phyloP scores from a whole-genome alignment of 805 yeast species.

The Candida maesae region DNA sequence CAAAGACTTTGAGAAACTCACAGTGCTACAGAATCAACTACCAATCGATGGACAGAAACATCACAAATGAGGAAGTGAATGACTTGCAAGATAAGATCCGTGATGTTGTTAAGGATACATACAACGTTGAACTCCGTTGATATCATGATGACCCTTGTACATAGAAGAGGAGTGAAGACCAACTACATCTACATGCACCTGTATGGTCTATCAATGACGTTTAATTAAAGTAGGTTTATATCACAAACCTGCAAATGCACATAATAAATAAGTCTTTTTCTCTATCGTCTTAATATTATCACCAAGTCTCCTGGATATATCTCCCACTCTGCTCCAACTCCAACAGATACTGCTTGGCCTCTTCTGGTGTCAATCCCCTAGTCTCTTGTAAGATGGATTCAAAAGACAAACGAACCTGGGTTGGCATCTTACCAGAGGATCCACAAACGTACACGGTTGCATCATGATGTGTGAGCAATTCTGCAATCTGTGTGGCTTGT shows the following conservation, averaged over 20 bases:
- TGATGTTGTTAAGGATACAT: constrained; percentile 45
- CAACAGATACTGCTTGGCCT: constrained; percentile 48
- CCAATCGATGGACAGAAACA: constrained; percentile 92
- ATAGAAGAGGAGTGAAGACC: too few relatives aligned
- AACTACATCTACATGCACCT: too few relatives aligned
- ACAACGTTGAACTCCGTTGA: constrained; percentile 54
- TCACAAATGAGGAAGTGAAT: constrained; percentile 84
- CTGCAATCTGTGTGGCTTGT: constrained; percentile 44
- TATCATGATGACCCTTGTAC: too few relatives aligned
- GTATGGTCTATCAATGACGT: too few relatives aligned
- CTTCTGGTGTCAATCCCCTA: constrained; percentile 37
- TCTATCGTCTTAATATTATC: too few relatives aligned
- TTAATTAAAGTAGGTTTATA: too few relatives aligned
- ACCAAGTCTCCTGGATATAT: constrained; percentile 92
- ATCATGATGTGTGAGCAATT: constrained; percentile 47
- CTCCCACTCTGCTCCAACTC: constrained; percentile 60
- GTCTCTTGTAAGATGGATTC: constrained; percentile 53
- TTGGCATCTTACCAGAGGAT: constrained; percentile 91
- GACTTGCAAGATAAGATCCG: constrained; percentile 65
- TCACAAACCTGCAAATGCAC: too few relatives aligned
- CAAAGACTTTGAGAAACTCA: constrained; percentile 70
- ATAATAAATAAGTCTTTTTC: too few relatives aligned
- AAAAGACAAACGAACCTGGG: constrained; percentile 77
- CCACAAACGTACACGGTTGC: constrained; percentile 85
- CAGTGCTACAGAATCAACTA: constrained; percentile 88